These are phyloP conservation scores for Pythium guiyangense DNA, from an alignment of 352 stramenopile species.

Conservation along the genomic window DNA sequence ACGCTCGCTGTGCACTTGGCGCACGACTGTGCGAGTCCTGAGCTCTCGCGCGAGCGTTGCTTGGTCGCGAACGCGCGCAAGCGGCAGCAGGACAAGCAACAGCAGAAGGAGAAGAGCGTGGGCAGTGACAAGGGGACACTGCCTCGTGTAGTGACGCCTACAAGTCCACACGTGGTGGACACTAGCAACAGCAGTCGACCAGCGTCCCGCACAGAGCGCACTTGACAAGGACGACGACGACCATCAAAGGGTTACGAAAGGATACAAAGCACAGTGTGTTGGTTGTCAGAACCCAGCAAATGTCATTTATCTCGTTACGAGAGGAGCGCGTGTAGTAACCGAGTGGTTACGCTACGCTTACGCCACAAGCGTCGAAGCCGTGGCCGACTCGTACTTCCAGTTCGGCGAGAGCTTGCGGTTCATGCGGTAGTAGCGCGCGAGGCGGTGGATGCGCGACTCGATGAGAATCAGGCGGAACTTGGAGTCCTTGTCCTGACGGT, in stretches of 20 bases:
- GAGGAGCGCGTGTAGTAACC: constrained; percentile 6
- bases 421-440: constrained; percentile 98
- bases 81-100: background rate
- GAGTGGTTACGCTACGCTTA: constrained; percentile 69
- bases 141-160: too few species aligned
- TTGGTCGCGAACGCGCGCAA: constrained; percentile 30
- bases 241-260: too few species aligned
- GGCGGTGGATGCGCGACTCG: constrained; percentile 98
- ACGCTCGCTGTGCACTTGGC: constrained; percentile 28
- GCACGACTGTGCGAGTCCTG: constrained; percentile 32
- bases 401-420: constrained; percentile 98
- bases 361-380: constrained; percentile 97
- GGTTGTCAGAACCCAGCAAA: constrained; percentile 11
- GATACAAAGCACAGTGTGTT: background rate
- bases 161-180: too few species aligned
- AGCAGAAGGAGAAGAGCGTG: background rate
- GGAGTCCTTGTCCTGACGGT: constrained; percentile 99
- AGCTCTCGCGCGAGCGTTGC: constrained; percentile 14
- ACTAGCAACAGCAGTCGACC: too few species aligned
- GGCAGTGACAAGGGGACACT: too few species aligned
- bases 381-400: constrained; percentile 99
- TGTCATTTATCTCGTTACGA: background rate
- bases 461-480: constrained; percentile 99
- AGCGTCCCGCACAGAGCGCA: too few species aligned
- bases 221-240: too few species aligned